Evolutionary conservation across 208 protist species (phyloP).

Genomic region (Perkinsela sp.): DNA sequence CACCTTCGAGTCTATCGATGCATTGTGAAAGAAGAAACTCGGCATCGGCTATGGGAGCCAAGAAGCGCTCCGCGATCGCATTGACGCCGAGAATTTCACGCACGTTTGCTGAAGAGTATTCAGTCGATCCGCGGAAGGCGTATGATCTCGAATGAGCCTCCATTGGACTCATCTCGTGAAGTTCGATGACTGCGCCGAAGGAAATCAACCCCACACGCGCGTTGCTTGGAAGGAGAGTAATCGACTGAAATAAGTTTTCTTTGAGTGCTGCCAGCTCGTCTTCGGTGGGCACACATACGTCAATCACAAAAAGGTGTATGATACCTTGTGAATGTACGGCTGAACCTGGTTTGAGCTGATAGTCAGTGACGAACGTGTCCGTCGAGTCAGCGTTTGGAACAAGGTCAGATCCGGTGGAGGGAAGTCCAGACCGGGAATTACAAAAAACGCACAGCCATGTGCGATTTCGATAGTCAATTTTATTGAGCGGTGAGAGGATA

Average conservation of each 20-base stretch:
- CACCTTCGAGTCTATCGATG: constrained; percentile 70
- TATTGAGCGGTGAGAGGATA: not conserved
- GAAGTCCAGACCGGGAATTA: not conserved
- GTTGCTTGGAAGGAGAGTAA: constrained; percentile 71
- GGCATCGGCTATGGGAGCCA: constrained; percentile 30
- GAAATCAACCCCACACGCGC: constrained; percentile 83
- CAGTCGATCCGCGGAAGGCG: constrained; percentile 34
- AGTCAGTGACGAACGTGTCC: not conserved
- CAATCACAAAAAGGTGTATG: constrained; percentile 81
- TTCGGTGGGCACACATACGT: constrained; percentile 77
- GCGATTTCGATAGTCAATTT: not conserved
- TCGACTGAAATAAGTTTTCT: constrained; percentile 58
- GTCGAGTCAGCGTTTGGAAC: not conserved
- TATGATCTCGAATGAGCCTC: constrained; percentile 45
- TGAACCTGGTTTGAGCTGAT: not conserved
- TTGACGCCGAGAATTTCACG: constrained; percentile 9
- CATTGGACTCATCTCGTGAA: constrained; percentile 31
- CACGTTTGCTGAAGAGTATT: constrained; percentile 22
- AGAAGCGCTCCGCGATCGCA: constrained; percentile 16
- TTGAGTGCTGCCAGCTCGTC: constrained; percentile 70
- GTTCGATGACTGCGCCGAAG: constrained; percentile 77
- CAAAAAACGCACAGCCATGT: not conserved
- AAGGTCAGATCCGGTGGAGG: not conserved
- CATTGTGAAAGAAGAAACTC: constrained; percentile 38
- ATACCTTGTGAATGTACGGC: constrained; percentile 10